These are phyloP conservation scores for Leccinum olivaceopallidum DNA, from an alignment of 768 basidiomycete genomes.

Conservation along the genomic window DNA sequence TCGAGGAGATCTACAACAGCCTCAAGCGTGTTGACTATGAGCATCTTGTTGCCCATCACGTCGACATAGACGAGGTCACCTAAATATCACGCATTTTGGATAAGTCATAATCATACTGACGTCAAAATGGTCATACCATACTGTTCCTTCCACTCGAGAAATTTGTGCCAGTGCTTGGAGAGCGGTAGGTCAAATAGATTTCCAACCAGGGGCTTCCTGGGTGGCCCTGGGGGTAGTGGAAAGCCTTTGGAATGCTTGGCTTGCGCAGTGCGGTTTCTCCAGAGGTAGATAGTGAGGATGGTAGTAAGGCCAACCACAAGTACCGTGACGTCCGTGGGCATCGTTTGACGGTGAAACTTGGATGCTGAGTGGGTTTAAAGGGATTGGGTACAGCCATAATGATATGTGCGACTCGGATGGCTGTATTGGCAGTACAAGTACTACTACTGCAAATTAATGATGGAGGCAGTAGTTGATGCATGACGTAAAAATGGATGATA, in stretches of 20 bases:
- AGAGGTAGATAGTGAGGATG: slow-evolving; percentile 1
- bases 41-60: slow-evolving; percentile 27
- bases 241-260: slow-evolving; percentile 9
- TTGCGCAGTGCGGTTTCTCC: neutral
- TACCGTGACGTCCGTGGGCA: neutral
- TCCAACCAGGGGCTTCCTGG: slow-evolving; percentile 1
- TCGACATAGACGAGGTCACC: slow-evolving; percentile 33
- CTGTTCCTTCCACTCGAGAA: slow-evolving; percentile 10
- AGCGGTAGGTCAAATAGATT: slow-evolving; percentile 14
- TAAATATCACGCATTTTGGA: slow-evolving; percentile 1
- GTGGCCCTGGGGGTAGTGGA: slow-evolving; percentile 8
- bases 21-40: slow-evolving; percentile 33
- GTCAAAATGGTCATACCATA: slow-evolving; percentile 2
- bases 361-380: neutral
- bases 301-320: neutral
- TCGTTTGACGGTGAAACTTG: neutral
- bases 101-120: neutral
- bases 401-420: no score
- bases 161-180: slow-evolving; percentile 10
- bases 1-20: slow-evolving; percentile 32
- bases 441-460: no score
- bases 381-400: neutral
- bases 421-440: no score
- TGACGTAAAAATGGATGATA: neutral
- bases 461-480: neutral